Evolutionary conservation across 2,329 filamentous ascomycete genomes (phyloP).

Genomic region (Cladosporium cucumerinum): DNA sequence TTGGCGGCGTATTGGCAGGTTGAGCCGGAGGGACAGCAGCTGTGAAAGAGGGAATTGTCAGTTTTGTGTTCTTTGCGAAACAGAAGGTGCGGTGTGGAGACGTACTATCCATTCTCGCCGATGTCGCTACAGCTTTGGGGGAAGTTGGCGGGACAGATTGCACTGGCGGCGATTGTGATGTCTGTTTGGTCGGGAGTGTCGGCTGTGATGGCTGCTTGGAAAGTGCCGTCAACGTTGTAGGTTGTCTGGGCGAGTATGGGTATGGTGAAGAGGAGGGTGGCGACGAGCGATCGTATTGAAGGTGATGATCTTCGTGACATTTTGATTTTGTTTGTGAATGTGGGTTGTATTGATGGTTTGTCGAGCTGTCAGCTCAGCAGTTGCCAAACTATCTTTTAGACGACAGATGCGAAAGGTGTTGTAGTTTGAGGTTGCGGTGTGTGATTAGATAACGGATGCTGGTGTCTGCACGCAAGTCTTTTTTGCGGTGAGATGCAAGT

Average conservation of each 20-base stretch:
- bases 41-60: slow-evolving; percentile 17
- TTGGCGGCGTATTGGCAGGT: slow-evolving; percentile 32
- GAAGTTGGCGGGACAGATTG: slow-evolving; percentile 35
- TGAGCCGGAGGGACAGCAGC: slow-evolving; percentile 35
- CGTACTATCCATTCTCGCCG: slow-evolving; percentile 43
- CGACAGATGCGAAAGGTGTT: neutral
- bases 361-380: neutral
- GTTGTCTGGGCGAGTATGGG: slow-evolving; percentile 19
- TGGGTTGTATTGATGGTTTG: neutral
- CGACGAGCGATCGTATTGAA: slow-evolving; percentile 16
- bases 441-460: neutral
- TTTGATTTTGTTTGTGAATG: neutral
- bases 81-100: neutral
- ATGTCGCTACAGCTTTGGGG: slow-evolving; percentile 43
- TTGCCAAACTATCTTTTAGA: neutral
- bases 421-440: neutral
- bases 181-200: slow-evolving; percentile 29
- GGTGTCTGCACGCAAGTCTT: neutral
- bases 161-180: slow-evolving; percentile 24
- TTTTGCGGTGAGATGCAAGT: neutral
- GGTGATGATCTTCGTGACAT: slow-evolving; percentile 10
- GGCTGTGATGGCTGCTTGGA: slow-evolving; percentile 24
- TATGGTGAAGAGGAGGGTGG: slow-evolving; percentile 18
- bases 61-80: neutral
- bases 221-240: slow-evolving; percentile 32